Evolutionary conservation across 805 yeast genomes (phyloP).

Genomic region (Ascoidea tarda): DNA sequence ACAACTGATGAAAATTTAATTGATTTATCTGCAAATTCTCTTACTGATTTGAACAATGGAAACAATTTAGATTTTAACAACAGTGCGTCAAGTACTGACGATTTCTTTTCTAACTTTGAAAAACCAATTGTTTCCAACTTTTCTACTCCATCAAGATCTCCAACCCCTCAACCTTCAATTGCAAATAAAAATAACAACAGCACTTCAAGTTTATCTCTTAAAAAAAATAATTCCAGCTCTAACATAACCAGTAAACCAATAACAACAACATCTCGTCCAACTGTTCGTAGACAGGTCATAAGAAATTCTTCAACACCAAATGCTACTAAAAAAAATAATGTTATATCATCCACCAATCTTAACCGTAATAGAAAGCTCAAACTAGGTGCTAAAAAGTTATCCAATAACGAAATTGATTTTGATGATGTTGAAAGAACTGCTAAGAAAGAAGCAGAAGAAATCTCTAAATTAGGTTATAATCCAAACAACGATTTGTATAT

Average conservation of each 20-base stretch:
- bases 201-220: constrained; percentile 9
- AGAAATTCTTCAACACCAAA: constrained; percentile 11
- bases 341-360: constrained; percentile 23
- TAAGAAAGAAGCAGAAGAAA: constrained; percentile 63
- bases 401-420: constrained; percentile 39
- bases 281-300: constrained; percentile 9
- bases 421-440: constrained; percentile 69
- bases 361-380: constrained; percentile 40
- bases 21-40: constrained; percentile 2
- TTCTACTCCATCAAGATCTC: constrained; percentile 18
- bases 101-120: constrained; percentile 86
- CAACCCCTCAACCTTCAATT: constrained; percentile 15
- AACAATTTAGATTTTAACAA: constrained; percentile 10
- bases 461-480: constrained; percentile 27
- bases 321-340: constrained; percentile 17
- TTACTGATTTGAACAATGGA: constrained; percentile 11
- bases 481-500: constrained; percentile 16
- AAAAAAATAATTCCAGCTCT: constrained; percentile 19
- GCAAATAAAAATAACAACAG: constrained; percentile 13
- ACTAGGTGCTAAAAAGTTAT: constrained; percentile 40
- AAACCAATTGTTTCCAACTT: constrained; percentile 50
- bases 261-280: constrained; percentile 2
- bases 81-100: constrained; percentile 44
- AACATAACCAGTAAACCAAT: background rate
- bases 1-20: constrained; percentile 39